phyloP scores from a whole-genome alignment of 169 alveolate species.

The Fabrea salina region DNA sequence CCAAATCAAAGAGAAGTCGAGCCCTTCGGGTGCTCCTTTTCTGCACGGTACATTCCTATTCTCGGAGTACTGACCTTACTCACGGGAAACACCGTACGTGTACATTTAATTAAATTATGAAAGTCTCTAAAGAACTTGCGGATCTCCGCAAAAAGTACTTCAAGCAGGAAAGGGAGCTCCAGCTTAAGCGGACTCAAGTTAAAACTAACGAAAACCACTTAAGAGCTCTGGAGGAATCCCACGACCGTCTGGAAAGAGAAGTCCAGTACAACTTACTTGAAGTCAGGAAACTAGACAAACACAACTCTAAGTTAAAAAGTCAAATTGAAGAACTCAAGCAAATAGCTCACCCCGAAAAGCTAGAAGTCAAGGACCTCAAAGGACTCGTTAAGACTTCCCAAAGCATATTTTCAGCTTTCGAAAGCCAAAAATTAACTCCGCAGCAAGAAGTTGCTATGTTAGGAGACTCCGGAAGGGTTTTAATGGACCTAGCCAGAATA shows the following conservation, averaged over 20 bases:
- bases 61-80: background rate
- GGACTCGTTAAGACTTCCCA: slow-evolving; percentile 17
- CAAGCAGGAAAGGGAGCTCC: too few relatives aligned
- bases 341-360: slow-evolving; percentile 10
- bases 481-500: slow-evolving; percentile 11
- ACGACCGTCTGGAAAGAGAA: slow-evolving; percentile 1
- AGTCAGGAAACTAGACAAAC: background rate
- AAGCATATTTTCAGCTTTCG: slow-evolving; percentile 22
- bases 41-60: slow-evolving; percentile 17
- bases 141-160: too few relatives aligned
- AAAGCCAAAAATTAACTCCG: background rate
- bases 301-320: background rate
- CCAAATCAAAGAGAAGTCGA: background rate
- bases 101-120: background rate
- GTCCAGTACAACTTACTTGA: background rate
- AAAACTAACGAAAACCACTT: too few relatives aligned
- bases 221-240: too few relatives aligned
- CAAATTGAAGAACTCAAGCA: slow-evolving; percentile 1
- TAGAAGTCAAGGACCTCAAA: background rate
- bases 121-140: too few relatives aligned
- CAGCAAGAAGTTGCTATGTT: background rate
- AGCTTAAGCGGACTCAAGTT: too few relatives aligned
- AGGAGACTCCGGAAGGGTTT: slow-evolving; percentile 16
- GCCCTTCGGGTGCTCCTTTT: slow-evolving; percentile 24
- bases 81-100: slow-evolving; percentile 5